These are phyloP conservation scores for Penicillium nordicum DNA, from an alignment of 2,329 filamentous ascomycete genomes.

Conservation along the genomic window DNA sequence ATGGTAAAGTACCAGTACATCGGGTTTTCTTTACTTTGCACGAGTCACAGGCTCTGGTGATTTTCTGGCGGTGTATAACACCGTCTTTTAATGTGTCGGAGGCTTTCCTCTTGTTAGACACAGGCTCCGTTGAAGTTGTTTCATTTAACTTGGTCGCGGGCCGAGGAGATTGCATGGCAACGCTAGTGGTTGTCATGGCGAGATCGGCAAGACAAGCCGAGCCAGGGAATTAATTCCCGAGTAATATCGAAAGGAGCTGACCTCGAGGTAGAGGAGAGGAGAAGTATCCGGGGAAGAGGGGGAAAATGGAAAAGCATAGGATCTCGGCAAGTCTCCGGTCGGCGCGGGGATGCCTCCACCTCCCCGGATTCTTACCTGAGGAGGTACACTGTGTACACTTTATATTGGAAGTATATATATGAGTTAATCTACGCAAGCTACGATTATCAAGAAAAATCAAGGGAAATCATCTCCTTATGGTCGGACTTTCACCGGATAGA, in stretches of 20 bases:
- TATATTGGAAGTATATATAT: neutral
- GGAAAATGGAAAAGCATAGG: conserved; percentile 1
- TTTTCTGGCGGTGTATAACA: conserved; percentile 31
- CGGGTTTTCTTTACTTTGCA: conserved; percentile 41
- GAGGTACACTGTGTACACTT: no score
- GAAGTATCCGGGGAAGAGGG: conserved; percentile 14
- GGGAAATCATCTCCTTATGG: neutral
- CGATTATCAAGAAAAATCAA: neutral
- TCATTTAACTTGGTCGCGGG: conserved; percentile 4
- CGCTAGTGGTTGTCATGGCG: conserved; percentile 14
- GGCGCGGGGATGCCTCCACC: conserved; percentile 12
- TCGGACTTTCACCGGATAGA: neutral
- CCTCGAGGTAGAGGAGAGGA: conserved; percentile 1
- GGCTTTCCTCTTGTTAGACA: conserved; percentile 29
- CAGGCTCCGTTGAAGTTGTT: neutral
- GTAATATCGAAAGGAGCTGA: neutral
- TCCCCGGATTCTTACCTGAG: conserved; percentile 7
- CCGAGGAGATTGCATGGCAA: conserved; percentile 11
- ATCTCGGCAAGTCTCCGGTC: conserved; percentile 9
- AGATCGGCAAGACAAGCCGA: conserved; percentile 9
- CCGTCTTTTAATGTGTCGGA: conserved; percentile 21
- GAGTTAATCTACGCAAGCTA: neutral
- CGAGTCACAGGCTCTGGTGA: conserved; percentile 39
- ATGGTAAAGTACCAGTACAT: conserved; percentile 39
- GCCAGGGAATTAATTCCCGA: neutral